Conservation (phyloP, 441 rosid genomes). For the Pelargonium fulgidum region DNA sequence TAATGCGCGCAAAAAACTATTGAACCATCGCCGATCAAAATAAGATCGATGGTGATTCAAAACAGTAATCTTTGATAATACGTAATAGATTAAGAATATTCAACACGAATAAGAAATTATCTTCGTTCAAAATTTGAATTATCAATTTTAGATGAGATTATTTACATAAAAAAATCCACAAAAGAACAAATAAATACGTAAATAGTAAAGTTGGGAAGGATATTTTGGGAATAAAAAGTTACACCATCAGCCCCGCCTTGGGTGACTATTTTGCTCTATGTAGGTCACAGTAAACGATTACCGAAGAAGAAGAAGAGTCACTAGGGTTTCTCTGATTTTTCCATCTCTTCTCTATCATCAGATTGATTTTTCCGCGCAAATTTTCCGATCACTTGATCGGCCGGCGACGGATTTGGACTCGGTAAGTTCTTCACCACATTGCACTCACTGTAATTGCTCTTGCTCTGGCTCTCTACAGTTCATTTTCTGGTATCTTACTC, state of each 20-base stretch:
- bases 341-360: neutral
- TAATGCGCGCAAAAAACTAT: no score
- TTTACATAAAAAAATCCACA: no score
- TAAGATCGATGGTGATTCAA: no score
- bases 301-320: neutral
- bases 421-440: neutral
- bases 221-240: neutral
- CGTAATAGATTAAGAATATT: no score
- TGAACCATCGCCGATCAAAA: no score
- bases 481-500: neutral
- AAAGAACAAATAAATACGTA: neutral
- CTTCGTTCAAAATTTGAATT: no score
- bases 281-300: no score
- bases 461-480: neutral
- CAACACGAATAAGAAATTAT: no score
- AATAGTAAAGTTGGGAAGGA: neutral
- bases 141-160: no score
- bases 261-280: neutral
- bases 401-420: conserved; percentile 5
- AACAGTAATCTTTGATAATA: no score
- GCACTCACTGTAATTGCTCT: conserved; percentile 6
- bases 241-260: neutral
- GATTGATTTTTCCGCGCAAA: neutral
- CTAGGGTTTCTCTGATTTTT: neutral
- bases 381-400: neutral